These are phyloP conservation scores for Rhynchosporium graminicola DNA, from an alignment of 2,329 filamentous ascomycete genomes.

Conservation along the genomic window DNA sequence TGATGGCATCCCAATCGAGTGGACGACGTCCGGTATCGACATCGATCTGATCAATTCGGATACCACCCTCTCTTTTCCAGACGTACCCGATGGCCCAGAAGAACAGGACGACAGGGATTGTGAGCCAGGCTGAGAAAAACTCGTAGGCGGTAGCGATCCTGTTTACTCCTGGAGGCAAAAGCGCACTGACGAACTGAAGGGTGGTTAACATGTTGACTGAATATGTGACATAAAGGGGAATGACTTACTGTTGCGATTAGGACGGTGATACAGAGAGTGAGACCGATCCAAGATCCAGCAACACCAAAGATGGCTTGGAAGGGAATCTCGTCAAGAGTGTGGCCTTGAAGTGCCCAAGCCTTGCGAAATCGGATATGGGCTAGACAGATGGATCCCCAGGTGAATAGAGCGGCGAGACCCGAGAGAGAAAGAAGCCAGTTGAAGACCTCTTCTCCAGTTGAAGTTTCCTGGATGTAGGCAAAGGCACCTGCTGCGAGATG, in stretches of 20 bases:
- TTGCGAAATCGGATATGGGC: slow-evolving; percentile 65
- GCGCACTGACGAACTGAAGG: slow-evolving; percentile 18
- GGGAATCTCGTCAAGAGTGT: slow-evolving; percentile 48
- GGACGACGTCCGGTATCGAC: slow-evolving; percentile 20
- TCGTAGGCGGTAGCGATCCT: slow-evolving; percentile 12
- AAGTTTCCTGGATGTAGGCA: background rate
- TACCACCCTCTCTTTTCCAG: slow-evolving; percentile 18
- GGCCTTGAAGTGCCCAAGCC: slow-evolving; percentile 60
- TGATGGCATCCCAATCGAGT: slow-evolving; percentile 18
- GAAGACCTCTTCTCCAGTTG: slow-evolving; percentile 9
- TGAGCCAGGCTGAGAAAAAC: slow-evolving; percentile 22
- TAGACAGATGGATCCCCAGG: slow-evolving; percentile 68
- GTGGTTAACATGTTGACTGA: background rate
- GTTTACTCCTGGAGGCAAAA: slow-evolving; percentile 9
- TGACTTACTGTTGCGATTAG: slow-evolving; percentile 54
- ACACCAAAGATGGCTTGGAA: slow-evolving; percentile 53
- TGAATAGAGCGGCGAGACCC: slow-evolving; percentile 70
- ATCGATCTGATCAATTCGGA: slow-evolving; percentile 18
- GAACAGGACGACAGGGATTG: slow-evolving; percentile 18
- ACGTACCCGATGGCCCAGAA: slow-evolving; percentile 21
- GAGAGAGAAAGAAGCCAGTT: slow-evolving; percentile 72
- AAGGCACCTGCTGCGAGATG: slow-evolving; percentile 2
- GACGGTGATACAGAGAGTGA: slow-evolving; percentile 64
- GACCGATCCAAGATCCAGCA: slow-evolving; percentile 66
- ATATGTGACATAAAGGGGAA: background rate